Conservation (phyloP, 2,329 filamentous ascomycete genomes). For the Diaporthe australafricana region DNA sequence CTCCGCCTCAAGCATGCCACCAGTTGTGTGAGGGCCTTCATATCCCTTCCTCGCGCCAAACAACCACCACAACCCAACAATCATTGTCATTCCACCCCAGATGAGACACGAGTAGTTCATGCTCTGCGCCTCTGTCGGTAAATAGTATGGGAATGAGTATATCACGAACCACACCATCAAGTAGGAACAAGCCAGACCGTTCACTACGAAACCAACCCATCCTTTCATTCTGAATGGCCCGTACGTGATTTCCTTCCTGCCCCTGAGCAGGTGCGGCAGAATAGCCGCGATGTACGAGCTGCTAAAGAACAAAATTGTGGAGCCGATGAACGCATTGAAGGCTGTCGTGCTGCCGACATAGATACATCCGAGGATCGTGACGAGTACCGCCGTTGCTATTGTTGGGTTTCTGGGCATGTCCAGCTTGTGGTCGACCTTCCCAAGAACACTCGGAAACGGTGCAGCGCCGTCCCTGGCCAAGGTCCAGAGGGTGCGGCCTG, state of each 20-base stretch:
- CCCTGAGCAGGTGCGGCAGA: conserved; percentile 64
- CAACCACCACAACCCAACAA: conserved; percentile 57
- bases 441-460: conserved; percentile 46
- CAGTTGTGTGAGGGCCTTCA: conserved; percentile 37
- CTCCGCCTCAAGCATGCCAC: conserved; percentile 31
- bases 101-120: conserved; percentile 65
- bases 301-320: conserved; percentile 52
- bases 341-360: conserved; percentile 75
- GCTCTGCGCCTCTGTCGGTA: conserved; percentile 52
- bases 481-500: conserved; percentile 54
- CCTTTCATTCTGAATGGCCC: conserved; percentile 67
- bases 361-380: conserved; percentile 69
- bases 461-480: conserved; percentile 54
- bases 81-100: conserved; percentile 53
- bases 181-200: conserved; percentile 61
- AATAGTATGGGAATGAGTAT: conserved; percentile 65
- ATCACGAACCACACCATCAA: conserved; percentile 70
- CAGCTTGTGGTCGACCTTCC: conserved; percentile 45
- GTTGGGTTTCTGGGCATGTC: conserved; percentile 59
- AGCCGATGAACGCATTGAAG: conserved; percentile 74
- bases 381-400: conserved; percentile 54
- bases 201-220: conserved; percentile 57
- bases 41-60: conserved; percentile 42
- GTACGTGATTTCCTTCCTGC: conserved; percentile 57
- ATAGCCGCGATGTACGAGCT: conserved; percentile 74